Evolutionary conservation across 2,329 filamentous ascomycete genomes (phyloP).

Genomic region (Colletotrichum acutatum): DNA sequence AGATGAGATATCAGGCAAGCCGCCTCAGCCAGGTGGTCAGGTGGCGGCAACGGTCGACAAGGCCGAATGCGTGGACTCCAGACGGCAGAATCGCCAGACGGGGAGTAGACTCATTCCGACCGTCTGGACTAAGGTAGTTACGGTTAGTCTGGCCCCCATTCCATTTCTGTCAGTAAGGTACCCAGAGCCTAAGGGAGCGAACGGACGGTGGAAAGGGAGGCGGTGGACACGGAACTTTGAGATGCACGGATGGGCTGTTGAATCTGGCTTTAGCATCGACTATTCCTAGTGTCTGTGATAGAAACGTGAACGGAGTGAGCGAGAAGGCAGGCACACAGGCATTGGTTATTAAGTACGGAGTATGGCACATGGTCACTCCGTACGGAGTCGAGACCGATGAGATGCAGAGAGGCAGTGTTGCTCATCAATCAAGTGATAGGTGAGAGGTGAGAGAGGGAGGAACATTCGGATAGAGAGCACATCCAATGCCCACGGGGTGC

Average conservation of each 20-base stretch:
- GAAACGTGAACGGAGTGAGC: background rate
- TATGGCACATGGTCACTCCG: background rate
- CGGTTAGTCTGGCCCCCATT: slow-evolving; percentile 2
- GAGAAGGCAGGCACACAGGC: background rate
- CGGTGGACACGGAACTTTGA: background rate
- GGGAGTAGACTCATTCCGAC: slow-evolving; percentile 25
- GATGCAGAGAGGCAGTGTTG: background rate
- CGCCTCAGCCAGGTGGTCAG: background rate
- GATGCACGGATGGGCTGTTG: background rate
- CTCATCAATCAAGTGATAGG: background rate
- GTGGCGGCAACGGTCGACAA: slow-evolving; percentile 18
- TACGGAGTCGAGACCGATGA: background rate
- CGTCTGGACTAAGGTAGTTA: slow-evolving; percentile 8
- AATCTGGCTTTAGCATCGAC: background rate
- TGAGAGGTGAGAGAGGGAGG: background rate
- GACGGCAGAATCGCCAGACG: slow-evolving; percentile 16
- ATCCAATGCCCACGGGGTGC: background rate
- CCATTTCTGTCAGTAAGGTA: slow-evolving; percentile 1
- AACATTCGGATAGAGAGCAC: background rate
- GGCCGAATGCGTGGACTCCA: slow-evolving; percentile 5
- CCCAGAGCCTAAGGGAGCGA: background rate
- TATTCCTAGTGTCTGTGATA: no score
- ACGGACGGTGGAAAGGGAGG: background rate
- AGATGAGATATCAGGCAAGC: slow-evolving; percentile 15
- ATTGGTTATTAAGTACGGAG: background rate